Base-by-base conservation (phyloP, 2,329 filamentous ascomycete genomes). In the Fusarium sp. region DNA sequence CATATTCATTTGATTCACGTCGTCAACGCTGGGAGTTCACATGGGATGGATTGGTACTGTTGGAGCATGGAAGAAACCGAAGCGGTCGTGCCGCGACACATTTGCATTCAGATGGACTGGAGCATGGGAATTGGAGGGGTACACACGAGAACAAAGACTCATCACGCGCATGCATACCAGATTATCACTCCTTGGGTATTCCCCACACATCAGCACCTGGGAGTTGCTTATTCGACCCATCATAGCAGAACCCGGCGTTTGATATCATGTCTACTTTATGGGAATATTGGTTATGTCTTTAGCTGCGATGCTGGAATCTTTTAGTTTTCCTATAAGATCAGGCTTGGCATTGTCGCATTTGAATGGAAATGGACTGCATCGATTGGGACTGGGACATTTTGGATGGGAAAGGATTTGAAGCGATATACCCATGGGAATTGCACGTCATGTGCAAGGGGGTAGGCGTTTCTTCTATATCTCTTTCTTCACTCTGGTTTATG, bases 111-210 rank as follows among this genome's bases (percentile, higher is more conserved):
- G 64, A 57, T 64, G 47, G 64, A 53, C 58, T 59, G 55, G 62
- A 59, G 56, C 61, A 73, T 70, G 55, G 62, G 62, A 61, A 61
- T 67, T 34, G 64, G 52, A 68, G 48, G 54, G 67, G 63, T 67
- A 69, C 60, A 71, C 61, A 73, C 61, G 70, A 69, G 54, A 62
- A 67, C 46, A 69, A 59, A 54, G 70, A 60, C 62, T 71, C 53
- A 67, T 50, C 51, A 58, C 20, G 26, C 52, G 61, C 70, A 70
- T 57, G 60, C 65, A 73, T 62, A 61, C 56, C 65, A 68, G 40
- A 62, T 57, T 56, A 69, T 44, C 34, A 61, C 56, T 49, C 46
- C 47, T n/a, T 46, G 51, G 56, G 56, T 57, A 63, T 59, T 55
- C 17, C 42, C 53, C 61, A 40, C 60, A 65, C 43, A 49, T 56